phyloP scores from a whole-genome alignment of 2,329 filamentous ascomycete species.

The Colletotrichum karsti region DNA sequence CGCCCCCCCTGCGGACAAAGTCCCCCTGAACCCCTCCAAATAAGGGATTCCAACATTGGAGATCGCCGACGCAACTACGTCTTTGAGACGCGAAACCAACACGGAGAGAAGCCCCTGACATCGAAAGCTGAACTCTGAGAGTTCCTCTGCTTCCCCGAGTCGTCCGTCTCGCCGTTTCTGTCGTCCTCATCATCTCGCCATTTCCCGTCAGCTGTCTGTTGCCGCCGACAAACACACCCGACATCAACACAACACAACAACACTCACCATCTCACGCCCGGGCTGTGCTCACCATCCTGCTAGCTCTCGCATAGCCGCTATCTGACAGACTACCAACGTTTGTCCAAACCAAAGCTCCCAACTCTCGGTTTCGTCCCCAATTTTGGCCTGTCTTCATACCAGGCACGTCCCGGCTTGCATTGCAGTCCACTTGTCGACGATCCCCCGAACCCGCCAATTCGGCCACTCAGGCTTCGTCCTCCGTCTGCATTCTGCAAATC shows the following conservation, averaged over 20 bases:
- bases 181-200: background rate
- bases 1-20: conserved; percentile 13
- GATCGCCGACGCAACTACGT: conserved; percentile 23
- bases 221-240: background rate
- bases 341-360: conserved; percentile 6
- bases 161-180: conserved; percentile 8
- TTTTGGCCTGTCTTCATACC: conserved; percentile 25
- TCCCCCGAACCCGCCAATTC: conserved; percentile 23
- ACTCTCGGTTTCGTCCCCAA: conserved; percentile 2
- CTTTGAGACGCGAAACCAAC: conserved; percentile 29
- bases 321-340: conserved; percentile 4
- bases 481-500: conserved; percentile 25
- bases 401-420: conserved; percentile 30
- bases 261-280: background rate
- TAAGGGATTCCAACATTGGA: conserved; percentile 27
- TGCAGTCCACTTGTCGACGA: conserved; percentile 26
- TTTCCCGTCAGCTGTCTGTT: background rate
- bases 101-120: conserved; percentile 26
- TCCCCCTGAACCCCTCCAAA: conserved; percentile 28
- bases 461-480: conserved; percentile 24
- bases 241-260: background rate
- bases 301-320: conserved; percentile 18
- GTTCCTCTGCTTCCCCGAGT: background rate
- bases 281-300: conserved; percentile 10
- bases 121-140: conserved; percentile 21